These are phyloP conservation scores for Pichia membranifaciens DNA, from an alignment of 805 yeast genomes.

Conservation along the genomic window DNA sequence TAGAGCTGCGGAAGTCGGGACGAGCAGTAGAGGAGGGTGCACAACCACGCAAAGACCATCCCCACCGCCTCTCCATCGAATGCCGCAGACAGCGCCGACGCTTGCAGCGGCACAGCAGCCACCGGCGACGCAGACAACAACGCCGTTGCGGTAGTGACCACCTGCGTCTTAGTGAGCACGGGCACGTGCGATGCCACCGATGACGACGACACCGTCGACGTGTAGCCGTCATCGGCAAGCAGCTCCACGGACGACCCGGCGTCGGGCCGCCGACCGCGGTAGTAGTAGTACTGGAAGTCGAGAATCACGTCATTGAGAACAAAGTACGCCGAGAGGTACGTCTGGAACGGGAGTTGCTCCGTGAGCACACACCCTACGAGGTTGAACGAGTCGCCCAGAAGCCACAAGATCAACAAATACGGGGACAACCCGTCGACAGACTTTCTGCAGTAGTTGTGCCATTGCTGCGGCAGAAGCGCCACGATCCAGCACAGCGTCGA, in stretches of 20 bases:
- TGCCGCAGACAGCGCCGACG: no score
- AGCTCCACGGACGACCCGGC: no score
- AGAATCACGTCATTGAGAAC: slow-evolving; percentile 64
- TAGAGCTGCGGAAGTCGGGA: slow-evolving; percentile 81
- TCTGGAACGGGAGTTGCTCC: slow-evolving; percentile 75
- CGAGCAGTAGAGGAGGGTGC: slow-evolving; percentile 66
- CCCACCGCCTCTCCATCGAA: background rate
- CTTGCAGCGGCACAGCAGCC: slow-evolving; percentile 15
- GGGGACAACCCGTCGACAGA: slow-evolving; percentile 30
- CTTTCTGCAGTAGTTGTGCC: slow-evolving; percentile 28
- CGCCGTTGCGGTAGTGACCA: slow-evolving; percentile 6
- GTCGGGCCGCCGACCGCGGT: slow-evolving; percentile 23
- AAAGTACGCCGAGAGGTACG: slow-evolving; percentile 65
- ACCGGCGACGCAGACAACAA: slow-evolving; percentile 2
- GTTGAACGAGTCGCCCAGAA: slow-evolving; percentile 30
- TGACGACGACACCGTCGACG: background rate
- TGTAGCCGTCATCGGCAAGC: background rate
- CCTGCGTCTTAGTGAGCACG: slow-evolving; percentile 10
- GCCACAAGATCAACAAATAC: slow-evolving; percentile 28
- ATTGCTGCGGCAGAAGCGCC: slow-evolving; percentile 34
- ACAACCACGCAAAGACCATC: slow-evolving; percentile 59
- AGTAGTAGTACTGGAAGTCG: slow-evolving; percentile 67
- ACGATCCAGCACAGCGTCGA: slow-evolving; percentile 33
- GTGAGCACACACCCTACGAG: slow-evolving; percentile 71
- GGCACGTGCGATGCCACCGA: background rate